These are phyloP conservation scores for Pleurotus tuber-regium DNA, from an alignment of 768 basidiomycete genomes.

Conservation along the genomic window DNA sequence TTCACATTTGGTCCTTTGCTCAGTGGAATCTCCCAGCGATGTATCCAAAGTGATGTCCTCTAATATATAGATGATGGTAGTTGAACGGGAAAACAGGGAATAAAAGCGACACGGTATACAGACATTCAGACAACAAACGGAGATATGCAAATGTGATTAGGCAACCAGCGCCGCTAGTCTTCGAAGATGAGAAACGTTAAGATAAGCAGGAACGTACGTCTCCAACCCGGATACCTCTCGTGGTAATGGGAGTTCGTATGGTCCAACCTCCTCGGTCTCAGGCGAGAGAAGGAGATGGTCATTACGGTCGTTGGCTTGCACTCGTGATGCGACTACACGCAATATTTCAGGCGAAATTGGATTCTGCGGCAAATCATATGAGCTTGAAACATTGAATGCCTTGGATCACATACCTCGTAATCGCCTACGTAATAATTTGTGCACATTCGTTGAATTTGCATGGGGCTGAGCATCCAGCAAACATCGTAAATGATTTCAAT, in stretches of 20 bases:
- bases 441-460: conserved; percentile 99
- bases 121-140: conserved; percentile 15
- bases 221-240: conserved; percentile 95
- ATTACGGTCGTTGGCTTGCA: conserved; percentile 94
- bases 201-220: conserved; percentile 92
- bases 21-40: too few relatives aligned
- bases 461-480: conserved; percentile 99
- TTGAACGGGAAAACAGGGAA: too few relatives aligned
- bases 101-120: conserved; percentile 33
- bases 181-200: conserved; percentile 86
- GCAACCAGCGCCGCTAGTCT: conserved; percentile 85
- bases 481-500: conserved; percentile 99
- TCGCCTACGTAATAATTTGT: conserved; percentile 99
- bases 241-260: conserved; percentile 90
- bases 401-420: conserved; percentile 79
- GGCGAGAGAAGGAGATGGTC: conserved; percentile 95
- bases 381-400: too few relatives aligned
- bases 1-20: not conserved
- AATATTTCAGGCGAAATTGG: conserved; percentile 98
- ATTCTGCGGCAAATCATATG: conserved; percentile 47
- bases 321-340: conserved; percentile 92
- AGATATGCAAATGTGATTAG: conserved; percentile 31
- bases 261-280: conserved; percentile 95
- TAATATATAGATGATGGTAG: too few relatives aligned
- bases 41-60: too few relatives aligned